These are phyloP conservation scores for Pleomassaria siparia DNA, from an alignment of 2,329 filamentous ascomycete species.

Conservation along the genomic window DNA sequence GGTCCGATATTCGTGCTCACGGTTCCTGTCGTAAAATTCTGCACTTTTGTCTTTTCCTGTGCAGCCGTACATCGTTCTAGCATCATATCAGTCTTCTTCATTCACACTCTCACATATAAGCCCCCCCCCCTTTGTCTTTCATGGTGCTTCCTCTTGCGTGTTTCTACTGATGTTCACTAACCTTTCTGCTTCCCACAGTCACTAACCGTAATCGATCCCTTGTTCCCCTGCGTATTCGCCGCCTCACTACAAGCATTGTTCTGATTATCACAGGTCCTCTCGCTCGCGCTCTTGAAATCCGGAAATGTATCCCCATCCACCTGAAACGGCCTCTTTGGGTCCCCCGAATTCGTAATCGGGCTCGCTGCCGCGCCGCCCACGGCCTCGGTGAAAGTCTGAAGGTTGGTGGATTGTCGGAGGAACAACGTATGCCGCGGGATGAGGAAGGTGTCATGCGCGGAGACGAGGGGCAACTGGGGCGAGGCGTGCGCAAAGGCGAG, in stretches of 20 bases:
- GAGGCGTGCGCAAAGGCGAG: constrained; percentile 23
- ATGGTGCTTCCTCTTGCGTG: too few species aligned
- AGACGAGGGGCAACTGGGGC: constrained; percentile 25
- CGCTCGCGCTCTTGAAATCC: constrained; percentile 56
- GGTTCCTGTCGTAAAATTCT: constrained; percentile 28
- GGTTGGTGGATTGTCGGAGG: constrained; percentile 31
- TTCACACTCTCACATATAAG: background rate
- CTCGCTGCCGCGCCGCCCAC: constrained; percentile 57
- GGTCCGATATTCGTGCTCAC: constrained; percentile 38
- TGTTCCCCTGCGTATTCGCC: constrained; percentile 54
- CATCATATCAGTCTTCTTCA: background rate
- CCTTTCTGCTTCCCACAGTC: constrained; percentile 60
- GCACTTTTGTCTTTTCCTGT: constrained; percentile 27
- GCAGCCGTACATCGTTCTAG: constrained; percentile 31
- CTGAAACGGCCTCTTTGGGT: constrained; percentile 48
- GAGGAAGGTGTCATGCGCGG: constrained; percentile 24
- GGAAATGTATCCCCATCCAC: constrained; percentile 51
- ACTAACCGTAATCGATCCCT: constrained; percentile 42
- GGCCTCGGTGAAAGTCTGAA: constrained; percentile 45
- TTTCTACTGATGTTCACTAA: too few species aligned
- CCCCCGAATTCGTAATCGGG: constrained; percentile 52
- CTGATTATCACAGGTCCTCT: constrained; percentile 65
- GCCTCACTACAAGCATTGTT: constrained; percentile 57
- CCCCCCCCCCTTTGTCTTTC: background rate
- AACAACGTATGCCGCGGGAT: constrained; percentile 37